Percentiles rank a stretch among this genome's conserved stretches.
Evolutionary conservation across 140 eudicot genomes (phyloP).

Genomic region (Flaveria floridana): DNA sequence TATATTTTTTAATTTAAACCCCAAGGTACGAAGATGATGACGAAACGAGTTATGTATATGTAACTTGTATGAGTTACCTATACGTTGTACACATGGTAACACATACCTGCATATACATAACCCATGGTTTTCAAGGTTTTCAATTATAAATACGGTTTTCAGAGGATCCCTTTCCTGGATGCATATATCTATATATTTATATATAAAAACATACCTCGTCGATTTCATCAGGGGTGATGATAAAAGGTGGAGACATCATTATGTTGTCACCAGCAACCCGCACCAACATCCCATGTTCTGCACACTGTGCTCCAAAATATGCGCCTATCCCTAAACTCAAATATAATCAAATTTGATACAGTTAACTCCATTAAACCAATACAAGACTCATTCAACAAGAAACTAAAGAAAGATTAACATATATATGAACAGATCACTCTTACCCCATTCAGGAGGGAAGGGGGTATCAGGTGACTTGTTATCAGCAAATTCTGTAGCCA

Average conservation of each 20-base stretch:
- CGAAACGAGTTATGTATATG: too few species aligned
- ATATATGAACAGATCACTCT: conserved; percentile 13
- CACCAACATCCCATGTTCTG: conserved; percentile 84
- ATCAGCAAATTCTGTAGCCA: conserved; percentile 82
- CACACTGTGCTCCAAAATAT: conserved; percentile 85
- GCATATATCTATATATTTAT: neutral
- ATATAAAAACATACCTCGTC: conserved; percentile 52
- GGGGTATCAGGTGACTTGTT: conserved; percentile 85
- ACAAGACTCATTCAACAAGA: conserved; percentile 13
- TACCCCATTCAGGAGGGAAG: conserved; percentile 97
- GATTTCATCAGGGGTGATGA: conserved; percentile 58
- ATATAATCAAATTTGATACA: conserved; percentile 18
- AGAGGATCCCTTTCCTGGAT: neutral
- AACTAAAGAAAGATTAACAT: neutral
- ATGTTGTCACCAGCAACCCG: conserved; percentile 83
- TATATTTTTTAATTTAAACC: too few species aligned
- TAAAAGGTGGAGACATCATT: conserved; percentile 89
- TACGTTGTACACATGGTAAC: too few species aligned
- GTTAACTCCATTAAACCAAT: neutral
- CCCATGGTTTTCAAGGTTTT: too few species aligned
- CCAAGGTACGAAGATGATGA: too few species aligned
- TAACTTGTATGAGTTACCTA: too few species aligned
- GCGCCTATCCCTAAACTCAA: conserved; percentile 63
- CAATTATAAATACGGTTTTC: too few species aligned
- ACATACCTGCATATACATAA: too few species aligned